A percentile compares a stretch with the other conserved stretches of the same genome.
Evolutionary conservation across 352 stramenopile genomes (phyloP).

Genomic region (Globisporangium acanthophoron): DNA sequence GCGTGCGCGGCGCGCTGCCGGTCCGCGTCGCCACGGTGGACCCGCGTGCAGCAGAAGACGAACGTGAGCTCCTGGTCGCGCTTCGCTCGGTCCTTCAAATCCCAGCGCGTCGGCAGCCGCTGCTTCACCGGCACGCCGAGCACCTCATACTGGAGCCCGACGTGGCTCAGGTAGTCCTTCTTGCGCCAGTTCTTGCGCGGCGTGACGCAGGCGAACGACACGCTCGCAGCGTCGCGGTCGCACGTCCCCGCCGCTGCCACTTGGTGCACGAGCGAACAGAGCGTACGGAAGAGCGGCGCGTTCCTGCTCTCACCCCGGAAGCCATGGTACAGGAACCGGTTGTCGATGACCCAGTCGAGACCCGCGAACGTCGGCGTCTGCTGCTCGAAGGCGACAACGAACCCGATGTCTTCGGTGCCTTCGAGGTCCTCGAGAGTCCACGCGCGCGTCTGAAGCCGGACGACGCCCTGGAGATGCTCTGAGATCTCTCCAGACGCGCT

Average conservation of each 20-base stretch:
- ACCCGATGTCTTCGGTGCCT: slow-evolving; percentile 6
- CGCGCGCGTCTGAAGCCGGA: slow-evolving; percentile 2
- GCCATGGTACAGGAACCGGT: slow-evolving; percentile 36
- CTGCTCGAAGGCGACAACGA: slow-evolving; percentile 9
- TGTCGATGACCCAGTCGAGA: slow-evolving; percentile 44
- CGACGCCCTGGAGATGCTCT: background rate
- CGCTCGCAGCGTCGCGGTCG: too few relatives aligned
- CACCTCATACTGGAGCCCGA: slow-evolving; percentile 23
- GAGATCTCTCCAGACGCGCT: background rate
- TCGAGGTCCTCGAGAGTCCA: background rate
- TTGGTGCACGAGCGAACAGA: slow-evolving; percentile 28
- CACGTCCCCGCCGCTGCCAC: slow-evolving; percentile 17
- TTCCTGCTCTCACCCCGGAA: slow-evolving; percentile 47
- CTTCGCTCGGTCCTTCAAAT: slow-evolving; percentile 2
- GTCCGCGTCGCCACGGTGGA: background rate
- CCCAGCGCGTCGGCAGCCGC: background rate
- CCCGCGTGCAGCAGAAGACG: slow-evolving; percentile 27
- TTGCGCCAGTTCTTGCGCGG: slow-evolving; percentile 64
- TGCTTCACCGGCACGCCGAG: slow-evolving; percentile 20
- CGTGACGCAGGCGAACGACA: slow-evolving; percentile 36
- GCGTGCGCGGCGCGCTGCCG: background rate
- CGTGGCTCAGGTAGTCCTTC: slow-evolving; percentile 44
- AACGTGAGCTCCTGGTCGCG: slow-evolving; percentile 25
- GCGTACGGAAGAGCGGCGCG: slow-evolving; percentile 30
- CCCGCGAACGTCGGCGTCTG: slow-evolving; percentile 10